phyloP scores from a whole-genome alignment of 225 moss, liverwort and hornwort genomes.

The Polytrichum commune region DNA sequence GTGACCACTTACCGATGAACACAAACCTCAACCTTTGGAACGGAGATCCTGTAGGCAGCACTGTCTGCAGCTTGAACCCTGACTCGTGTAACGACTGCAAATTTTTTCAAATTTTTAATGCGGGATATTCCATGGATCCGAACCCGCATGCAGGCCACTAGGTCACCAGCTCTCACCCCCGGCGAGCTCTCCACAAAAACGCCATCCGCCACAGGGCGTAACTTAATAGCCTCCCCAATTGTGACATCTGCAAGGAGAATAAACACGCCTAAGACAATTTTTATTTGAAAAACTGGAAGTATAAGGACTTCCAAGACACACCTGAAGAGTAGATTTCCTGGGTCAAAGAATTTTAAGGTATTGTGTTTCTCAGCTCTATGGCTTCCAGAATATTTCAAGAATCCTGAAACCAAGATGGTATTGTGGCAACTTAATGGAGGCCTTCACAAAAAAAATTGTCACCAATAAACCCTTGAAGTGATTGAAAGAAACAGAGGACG shows the following conservation, averaged over 20 bases:
- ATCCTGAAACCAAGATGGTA: too few species aligned
- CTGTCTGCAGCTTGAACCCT: constrained; percentile 44
- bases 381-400: too few species aligned
- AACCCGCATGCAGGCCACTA: constrained; percentile 78
- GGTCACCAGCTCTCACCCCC: constrained; percentile 50
- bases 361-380: too few species aligned
- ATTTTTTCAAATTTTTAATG: constrained; percentile 59
- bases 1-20: constrained; percentile 68
- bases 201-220: constrained; percentile 63
- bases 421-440: too few species aligned
- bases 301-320: too few species aligned
- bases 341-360: too few species aligned
- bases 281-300: too few species aligned
- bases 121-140: constrained; percentile 73
- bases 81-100: constrained; percentile 64
- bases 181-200: constrained; percentile 71
- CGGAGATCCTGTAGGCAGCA: constrained; percentile 15
- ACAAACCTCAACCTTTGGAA: constrained; percentile 75
- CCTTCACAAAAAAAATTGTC: too few species aligned
- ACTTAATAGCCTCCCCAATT: constrained; percentile 56
- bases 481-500: too few species aligned
- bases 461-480: too few species aligned
- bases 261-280: too few species aligned
- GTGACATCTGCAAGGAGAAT: constrained; percentile 55
- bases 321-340: too few species aligned